Conservation (phyloP, 2,329 filamentous ascomycete genomes). For the Aureobasidium melanogenum region DNA sequence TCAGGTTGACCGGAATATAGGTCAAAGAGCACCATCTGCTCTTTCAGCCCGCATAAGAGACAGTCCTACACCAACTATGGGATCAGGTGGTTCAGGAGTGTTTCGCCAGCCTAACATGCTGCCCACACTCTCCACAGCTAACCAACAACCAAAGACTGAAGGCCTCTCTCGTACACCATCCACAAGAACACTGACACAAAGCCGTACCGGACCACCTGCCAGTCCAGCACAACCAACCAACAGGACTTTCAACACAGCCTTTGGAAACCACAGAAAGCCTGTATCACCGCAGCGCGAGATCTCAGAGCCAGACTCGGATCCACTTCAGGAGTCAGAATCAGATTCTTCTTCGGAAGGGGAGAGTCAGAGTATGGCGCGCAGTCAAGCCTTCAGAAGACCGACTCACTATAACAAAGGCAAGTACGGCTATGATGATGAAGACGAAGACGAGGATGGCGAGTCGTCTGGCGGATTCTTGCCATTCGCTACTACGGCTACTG, state of each 20-base stretch:
- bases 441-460: slow-evolving; percentile 43
- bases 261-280: slow-evolving; percentile 18
- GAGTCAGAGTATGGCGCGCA: slow-evolving; percentile 31
- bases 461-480: slow-evolving; percentile 35
- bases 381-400: slow-evolving; percentile 36
- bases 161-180: slow-evolving; percentile 36
- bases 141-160: not conserved
- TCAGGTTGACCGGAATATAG: slow-evolving; percentile 14
- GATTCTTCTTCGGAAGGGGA: slow-evolving; percentile 26
- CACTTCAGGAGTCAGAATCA: slow-evolving; percentile 23
- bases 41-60: slow-evolving; percentile 50
- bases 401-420: slow-evolving; percentile 28
- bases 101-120: slow-evolving; percentile 11
- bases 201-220: slow-evolving; percentile 14
- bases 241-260: slow-evolving; percentile 21
- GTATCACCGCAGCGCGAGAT: slow-evolving; percentile 16
- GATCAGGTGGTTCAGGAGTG: slow-evolving; percentile 29
- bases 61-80: slow-evolving; percentile 44
- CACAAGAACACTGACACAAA: slow-evolving; percentile 40
- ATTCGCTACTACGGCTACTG: slow-evolving; percentile 29
- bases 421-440: slow-evolving; percentile 21
- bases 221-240: slow-evolving; percentile 21
- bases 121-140: not conserved
- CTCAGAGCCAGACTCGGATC: slow-evolving; percentile 21
- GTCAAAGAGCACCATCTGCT: slow-evolving; percentile 41